These are phyloP conservation scores for Lagerstroemia speciosa DNA, from an alignment of 345 rosid species.

Conservation along the genomic window DNA sequence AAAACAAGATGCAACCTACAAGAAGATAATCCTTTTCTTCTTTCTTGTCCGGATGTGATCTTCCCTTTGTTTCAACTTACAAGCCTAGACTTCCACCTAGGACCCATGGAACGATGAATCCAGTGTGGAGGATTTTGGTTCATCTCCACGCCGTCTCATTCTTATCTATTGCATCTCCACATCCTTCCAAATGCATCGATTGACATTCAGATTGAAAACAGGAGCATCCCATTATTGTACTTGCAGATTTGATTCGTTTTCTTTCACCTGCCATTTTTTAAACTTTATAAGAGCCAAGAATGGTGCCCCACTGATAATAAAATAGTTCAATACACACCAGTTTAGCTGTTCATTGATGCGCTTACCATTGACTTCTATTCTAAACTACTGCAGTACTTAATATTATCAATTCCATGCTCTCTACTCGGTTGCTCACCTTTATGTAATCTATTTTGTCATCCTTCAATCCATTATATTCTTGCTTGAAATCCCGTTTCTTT, in stretches of 20 bases:
- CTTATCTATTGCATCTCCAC: not conserved
- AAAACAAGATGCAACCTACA: constrained; percentile 6
- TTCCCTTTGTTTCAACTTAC: not conserved
- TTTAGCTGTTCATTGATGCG: constrained; percentile 8
- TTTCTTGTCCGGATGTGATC: constrained; percentile 4
- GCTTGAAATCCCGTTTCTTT: not conserved
- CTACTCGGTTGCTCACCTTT: too few relatives aligned
- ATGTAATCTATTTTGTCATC: too few relatives aligned
- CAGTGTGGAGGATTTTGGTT: not conserved
- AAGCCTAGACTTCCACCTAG: not conserved
- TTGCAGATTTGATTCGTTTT: not conserved
- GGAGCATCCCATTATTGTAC: not conserved
- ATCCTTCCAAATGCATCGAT: constrained; percentile 7
- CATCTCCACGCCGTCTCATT: not conserved
- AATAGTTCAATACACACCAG: constrained; percentile 8
- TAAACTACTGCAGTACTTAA: constrained; percentile 8
- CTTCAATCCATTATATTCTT: not conserved
- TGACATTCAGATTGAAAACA: not conserved
- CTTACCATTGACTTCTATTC: constrained; percentile 13
- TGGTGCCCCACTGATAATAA: constrained; percentile 8
- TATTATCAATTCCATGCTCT: too few relatives aligned
- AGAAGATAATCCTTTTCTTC: not conserved
- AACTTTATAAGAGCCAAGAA: constrained; percentile 6
- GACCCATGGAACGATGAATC: not conserved
- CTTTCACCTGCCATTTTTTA: not conserved